Base-by-base conservation (phyloP, 208 protist species). In the Leishmania mexicana region DNA sequence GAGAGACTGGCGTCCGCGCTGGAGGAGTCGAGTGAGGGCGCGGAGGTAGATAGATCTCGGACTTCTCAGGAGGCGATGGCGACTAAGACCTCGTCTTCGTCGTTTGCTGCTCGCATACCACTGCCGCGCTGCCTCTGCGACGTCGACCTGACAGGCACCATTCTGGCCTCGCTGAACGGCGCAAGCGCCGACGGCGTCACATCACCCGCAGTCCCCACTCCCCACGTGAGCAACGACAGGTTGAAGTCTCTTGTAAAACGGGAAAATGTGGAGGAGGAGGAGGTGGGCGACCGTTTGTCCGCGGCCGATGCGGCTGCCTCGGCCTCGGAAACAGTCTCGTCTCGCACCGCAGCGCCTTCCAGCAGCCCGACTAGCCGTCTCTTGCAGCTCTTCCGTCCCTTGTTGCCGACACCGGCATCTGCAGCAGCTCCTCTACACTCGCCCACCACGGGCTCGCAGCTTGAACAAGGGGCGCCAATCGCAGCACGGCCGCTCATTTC, bases 401-500 rank as follows among this genome's bases (percentile, higher is more conserved):
- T 75, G 2, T 77, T 53, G 17, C 24, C 57, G 17, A 62, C 51
- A n/a, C n/a, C 24, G 19, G 38, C 75, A 31, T 64, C 78, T 40
- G 2, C 64, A 15, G 11, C 74, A 1, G 38, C 57, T 17, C 7
- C 75, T 6, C 4, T 40, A 38, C 76, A 31, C 28, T 77, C 49
- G 31, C 49, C 70, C 40, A 65, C 68, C 6, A 1, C 19, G 1
- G 13, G 19, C 73, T 31, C 31, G 21, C 73, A 6, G n/a, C 35
- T 45, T 38, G 45, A 45, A n/a, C 51, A 76, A 62, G 51, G 28
- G 31, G 35, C 24, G n/a, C n/a, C 31, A 58, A 62, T 28, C 51
- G 51, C 51, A 28, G 31, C 73, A 76, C 54, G 31, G 53, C 74
- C 90, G 42, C 83, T 95, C 67, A 89, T 93, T 3, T 53, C 90